These are phyloP conservation scores for Xylaria curta DNA, from an alignment of 495 filamentous ascomycete genomes.

Conservation along the genomic window DNA sequence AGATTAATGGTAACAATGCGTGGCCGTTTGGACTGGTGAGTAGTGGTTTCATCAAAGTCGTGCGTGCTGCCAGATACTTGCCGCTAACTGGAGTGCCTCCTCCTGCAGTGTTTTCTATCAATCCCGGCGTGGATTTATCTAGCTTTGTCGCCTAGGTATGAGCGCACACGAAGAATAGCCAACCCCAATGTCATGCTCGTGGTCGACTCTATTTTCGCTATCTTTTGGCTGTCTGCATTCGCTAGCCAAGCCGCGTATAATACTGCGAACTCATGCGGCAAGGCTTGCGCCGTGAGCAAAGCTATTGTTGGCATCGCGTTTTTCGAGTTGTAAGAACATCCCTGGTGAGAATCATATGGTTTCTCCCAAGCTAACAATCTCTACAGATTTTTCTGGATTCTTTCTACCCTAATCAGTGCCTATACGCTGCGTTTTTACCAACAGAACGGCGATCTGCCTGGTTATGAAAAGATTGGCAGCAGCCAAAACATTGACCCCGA, in stretches of 20 bases:
- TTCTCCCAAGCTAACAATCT: conserved; percentile 16
- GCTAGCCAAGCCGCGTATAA: conserved; percentile 74
- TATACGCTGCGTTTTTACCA: conserved; percentile 81
- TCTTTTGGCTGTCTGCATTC: conserved; percentile 88
- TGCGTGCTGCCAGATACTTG: not conserved
- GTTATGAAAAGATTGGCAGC: conserved; percentile 62
- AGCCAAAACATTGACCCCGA: conserved; percentile 62
- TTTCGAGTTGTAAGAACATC: conserved; percentile 73
- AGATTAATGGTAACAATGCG: conserved; percentile 70
- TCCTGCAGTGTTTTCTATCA: conserved; percentile 78
- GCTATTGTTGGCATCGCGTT: conserved; percentile 79
- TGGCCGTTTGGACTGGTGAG: conserved; percentile 83
- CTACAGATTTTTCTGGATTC: conserved; percentile 72
- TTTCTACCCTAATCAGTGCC: conserved; percentile 75
- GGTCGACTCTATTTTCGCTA: conserved; percentile 72
- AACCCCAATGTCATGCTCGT: conserved; percentile 82
- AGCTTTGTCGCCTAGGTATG: conserved; percentile 81
- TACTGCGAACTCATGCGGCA: conserved; percentile 53
- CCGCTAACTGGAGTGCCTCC: not conserved
- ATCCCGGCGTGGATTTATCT: conserved; percentile 85
- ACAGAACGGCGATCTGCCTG: conserved; percentile 76
- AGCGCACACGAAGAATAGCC: conserved; percentile 77
- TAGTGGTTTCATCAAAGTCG: not conserved
- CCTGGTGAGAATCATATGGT: not conserved
- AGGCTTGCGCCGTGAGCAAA: conserved; percentile 74